Evolutionary conservation across 176 grass and related monocot species (phyloP), one percentile per base, ranked within the genome.

Genomic region (Thinopyrum elongatum): DNA sequence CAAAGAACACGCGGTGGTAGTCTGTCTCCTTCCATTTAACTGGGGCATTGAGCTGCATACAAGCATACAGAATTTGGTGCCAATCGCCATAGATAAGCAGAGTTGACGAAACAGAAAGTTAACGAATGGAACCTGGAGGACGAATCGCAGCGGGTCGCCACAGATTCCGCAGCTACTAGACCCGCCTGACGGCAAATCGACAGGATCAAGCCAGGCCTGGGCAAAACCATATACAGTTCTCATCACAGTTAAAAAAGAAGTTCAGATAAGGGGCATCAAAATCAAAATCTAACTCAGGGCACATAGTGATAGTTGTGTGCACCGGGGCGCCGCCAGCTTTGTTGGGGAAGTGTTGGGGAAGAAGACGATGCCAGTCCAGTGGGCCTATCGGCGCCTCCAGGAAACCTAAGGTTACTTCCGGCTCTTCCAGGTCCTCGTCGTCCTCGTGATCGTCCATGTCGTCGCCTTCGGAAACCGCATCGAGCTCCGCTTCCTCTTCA

Each of bases 141-240:
- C 75, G 81, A 98, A 94, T 65, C 88, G 90, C 46, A 98, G 84
- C 26, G 88, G 93, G 53, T 92, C 76, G 46, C 87, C 89, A 25
- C 91, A 98, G 42, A 98, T 92, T 29, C 88, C 93, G 47, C 93
- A 95, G 16, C 31, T 86, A 17, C 64, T 65, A 7, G 83, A 89
- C 13, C 86, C 86, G 27, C 90, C 84, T 1, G 80, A 65, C 4
- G 93, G 93, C 69, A 98, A 68, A 76, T 92, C 90, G 70, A 94
- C 79, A 1, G 90, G 93, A 86, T 98, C 91, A 70, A 98, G 49
- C 93, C 96, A 95, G 26, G 88, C 91, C 91, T 94, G 74, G 62
- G 68, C 26, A 33, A 69, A 31, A 31, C 1, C 30, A 31, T 31
- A 31, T 31, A 3, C n/a, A n/a, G n/a, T n/a, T n/a, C n/a, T n/a